Percentiles rank a stretch among this genome's conserved stretches.
Conservation (phyloP, 176 grass and related monocot genomes). For the Hordeum marinum region DNA sequence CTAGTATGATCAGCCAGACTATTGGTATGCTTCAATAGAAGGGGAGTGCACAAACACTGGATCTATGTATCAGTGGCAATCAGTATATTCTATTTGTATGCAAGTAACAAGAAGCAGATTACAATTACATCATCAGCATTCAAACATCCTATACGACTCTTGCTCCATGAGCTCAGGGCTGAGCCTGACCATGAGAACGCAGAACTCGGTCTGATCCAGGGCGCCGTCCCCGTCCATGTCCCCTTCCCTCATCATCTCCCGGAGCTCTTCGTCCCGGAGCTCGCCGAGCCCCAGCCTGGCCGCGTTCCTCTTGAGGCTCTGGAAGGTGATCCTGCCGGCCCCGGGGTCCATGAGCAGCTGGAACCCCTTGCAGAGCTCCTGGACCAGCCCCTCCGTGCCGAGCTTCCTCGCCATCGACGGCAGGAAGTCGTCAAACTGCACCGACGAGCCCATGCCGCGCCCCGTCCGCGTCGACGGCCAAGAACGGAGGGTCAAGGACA, state of each 20-base stretch:
- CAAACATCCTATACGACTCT: constrained; percentile 20
- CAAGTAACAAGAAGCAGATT: background rate
- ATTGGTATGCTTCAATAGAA: background rate
- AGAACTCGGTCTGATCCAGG: constrained; percentile 87
- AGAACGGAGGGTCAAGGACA: background rate
- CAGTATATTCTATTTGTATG: constrained; percentile 17
- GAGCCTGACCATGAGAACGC: constrained; percentile 79
- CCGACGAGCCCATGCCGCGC: background rate
- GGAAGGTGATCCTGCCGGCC: constrained; percentile 63
- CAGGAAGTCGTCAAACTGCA: constrained; percentile 71
- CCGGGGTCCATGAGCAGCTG: constrained; percentile 70
- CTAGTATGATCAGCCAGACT: background rate
- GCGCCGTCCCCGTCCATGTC: constrained; percentile 66
- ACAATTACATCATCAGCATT: constrained; percentile 28
- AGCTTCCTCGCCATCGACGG: constrained; percentile 75
- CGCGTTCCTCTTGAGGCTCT: constrained; percentile 67
- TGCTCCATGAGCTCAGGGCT: constrained; percentile 78
- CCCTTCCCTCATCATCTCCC: constrained; percentile 71
- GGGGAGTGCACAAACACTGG: background rate
- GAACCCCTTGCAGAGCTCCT: constrained; percentile 96
- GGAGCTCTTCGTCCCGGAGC: constrained; percentile 47
- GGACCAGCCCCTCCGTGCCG: constrained; percentile 63
- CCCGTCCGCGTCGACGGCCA: background rate
- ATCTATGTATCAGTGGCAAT: background rate
- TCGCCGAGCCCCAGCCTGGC: constrained; percentile 47